Conservation (phyloP, 441 rosid species). For the Hura crepitans region DNA sequence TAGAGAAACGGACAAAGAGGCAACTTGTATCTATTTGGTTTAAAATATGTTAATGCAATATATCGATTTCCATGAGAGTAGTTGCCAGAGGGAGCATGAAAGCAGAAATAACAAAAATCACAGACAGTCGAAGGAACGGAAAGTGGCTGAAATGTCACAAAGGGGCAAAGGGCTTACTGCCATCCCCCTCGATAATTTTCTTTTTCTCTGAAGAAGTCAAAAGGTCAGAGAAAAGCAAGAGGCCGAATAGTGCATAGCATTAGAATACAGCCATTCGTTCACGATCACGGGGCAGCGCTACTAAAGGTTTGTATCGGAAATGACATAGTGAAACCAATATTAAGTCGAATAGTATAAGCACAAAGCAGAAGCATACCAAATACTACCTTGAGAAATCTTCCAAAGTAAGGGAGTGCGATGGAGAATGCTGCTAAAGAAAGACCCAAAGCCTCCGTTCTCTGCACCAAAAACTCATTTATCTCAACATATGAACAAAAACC, state of each 20-base stretch:
- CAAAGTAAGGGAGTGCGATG: constrained; percentile 66
- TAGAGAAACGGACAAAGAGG: too few relatives aligned
- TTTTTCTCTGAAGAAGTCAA: too few relatives aligned
- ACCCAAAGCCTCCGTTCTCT: constrained; percentile 86
- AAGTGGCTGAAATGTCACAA: background rate
- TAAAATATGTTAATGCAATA: background rate
- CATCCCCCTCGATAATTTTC: too few relatives aligned
- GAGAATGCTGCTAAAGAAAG: constrained; percentile 76
- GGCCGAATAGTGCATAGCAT: too few relatives aligned
- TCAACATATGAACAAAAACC: background rate
- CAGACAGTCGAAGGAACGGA: background rate
- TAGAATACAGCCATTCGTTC: background rate
- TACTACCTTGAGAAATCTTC: constrained; percentile 74
- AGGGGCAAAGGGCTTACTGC: background rate
- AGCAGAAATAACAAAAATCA: background rate
- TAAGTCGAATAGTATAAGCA: background rate
- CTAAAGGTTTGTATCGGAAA: background rate
- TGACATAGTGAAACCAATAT: background rate
- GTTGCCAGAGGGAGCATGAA: background rate
- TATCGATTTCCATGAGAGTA: background rate
- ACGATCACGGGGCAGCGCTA: background rate
- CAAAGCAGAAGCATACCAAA: background rate
- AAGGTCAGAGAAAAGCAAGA: too few relatives aligned
- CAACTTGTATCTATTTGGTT: background rate
- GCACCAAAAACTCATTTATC: background rate